Percentiles rank a stretch among this genome's conserved stretches.
Evolutionary conservation across 2,329 filamentous ascomycete species (phyloP).

Genomic region (Aspergillus quadrilineatus): DNA sequence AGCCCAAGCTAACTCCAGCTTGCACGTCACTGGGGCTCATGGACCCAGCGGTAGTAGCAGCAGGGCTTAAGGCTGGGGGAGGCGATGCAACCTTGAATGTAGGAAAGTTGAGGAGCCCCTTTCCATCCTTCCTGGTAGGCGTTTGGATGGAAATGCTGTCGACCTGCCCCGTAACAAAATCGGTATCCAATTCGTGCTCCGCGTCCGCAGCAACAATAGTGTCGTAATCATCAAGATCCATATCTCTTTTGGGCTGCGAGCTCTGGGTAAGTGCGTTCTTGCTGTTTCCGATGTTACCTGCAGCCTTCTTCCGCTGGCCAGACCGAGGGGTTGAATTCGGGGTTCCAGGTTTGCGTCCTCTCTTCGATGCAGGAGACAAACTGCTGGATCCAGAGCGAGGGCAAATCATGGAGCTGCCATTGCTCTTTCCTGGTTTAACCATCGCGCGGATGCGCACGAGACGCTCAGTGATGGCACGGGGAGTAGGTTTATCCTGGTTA

Average conservation of each 20-base stretch:
- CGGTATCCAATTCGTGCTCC: background rate
- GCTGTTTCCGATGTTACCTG: background rate
- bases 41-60: background rate
- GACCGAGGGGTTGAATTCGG: constrained; percentile 16
- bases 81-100: background rate
- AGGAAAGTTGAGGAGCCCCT: background rate
- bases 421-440: constrained; percentile 13
- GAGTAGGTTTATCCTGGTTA: constrained; percentile 31
- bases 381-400: constrained; percentile 14
- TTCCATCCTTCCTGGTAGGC: background rate
- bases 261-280: background rate
- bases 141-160: background rate
- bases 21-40: background rate
- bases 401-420: constrained; percentile 9
- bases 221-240: background rate
- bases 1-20: background rate
- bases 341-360: constrained; percentile 9
- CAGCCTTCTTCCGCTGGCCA: constrained; percentile 20
- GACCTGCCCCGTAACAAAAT: background rate
- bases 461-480: constrained; percentile 42
- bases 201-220: background rate
- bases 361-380: constrained; percentile 14
- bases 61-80: background rate
- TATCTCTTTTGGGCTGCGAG: background rate
- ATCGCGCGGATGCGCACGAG: constrained; percentile 36